phyloP scores from a whole-genome alignment of 495 filamentous ascomycete genomes.

The Penicillium arizonense region DNA sequence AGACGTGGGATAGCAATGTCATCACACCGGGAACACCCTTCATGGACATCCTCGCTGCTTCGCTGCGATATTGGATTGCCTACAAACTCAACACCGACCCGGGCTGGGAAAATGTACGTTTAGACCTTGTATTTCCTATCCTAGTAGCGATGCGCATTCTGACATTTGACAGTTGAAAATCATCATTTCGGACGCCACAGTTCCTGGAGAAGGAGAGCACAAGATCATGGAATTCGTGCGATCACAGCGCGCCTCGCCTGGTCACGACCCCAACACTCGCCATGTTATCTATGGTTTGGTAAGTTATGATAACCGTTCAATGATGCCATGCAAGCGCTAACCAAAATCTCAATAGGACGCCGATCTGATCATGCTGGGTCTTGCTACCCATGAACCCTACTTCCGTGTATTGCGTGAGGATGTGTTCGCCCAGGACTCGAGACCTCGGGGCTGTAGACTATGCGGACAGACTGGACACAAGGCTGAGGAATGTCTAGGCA shows the following conservation, averaged over 20 bases:
- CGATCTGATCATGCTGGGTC: slow-evolving; percentile 97
- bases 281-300: slow-evolving; percentile 91
- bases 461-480: slow-evolving; percentile 92
- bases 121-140: not conserved
- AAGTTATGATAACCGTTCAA: slow-evolving; percentile 10
- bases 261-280: slow-evolving; percentile 93
- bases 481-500: slow-evolving; percentile 76
- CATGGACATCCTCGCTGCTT: slow-evolving; percentile 94
- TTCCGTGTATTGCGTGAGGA: slow-evolving; percentile 97
- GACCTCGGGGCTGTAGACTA: slow-evolving; percentile 73
- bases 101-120: slow-evolving; percentile 76
- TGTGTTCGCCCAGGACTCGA: slow-evolving; percentile 88
- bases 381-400: slow-evolving; percentile 95
- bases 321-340: slow-evolving; percentile 18
- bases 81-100: slow-evolving; percentile 98
- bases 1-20: slow-evolving; percentile 95
- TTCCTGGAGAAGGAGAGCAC: slow-evolving; percentile 97
- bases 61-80: slow-evolving; percentile 89
- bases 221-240: slow-evolving; percentile 99
- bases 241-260: slow-evolving; percentile 83
- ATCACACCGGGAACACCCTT: slow-evolving; percentile 98
- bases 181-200: slow-evolving; percentile 96
- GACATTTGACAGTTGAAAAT: slow-evolving; percentile 67
- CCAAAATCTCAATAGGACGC: slow-evolving; percentile 58
- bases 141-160: slow-evolving; percentile 14